phyloP scores from a whole-genome alignment of 176 grass and related monocot species.

The Oryza meyeriana region DNA sequence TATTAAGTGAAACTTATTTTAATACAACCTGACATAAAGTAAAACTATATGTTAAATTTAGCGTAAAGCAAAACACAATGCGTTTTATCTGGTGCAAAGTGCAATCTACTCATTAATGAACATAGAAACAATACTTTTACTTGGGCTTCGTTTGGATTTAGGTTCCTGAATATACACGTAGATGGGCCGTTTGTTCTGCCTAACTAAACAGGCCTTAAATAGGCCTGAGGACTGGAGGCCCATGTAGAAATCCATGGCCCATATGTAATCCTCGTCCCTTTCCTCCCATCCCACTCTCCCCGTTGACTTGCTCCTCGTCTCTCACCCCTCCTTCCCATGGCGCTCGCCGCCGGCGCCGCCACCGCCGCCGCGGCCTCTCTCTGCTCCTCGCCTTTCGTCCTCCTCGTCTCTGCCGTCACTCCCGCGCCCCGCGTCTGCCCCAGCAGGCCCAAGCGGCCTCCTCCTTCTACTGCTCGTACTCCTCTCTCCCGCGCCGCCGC shows the following conservation, averaged over 20 bases:
- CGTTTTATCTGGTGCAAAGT: too few species aligned
- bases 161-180: too few species aligned
- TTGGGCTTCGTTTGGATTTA: too few species aligned
- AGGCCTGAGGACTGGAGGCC: too few species aligned
- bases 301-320: not conserved
- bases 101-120: too few species aligned
- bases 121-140: too few species aligned
- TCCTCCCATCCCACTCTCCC: not conserved
- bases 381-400: not conserved
- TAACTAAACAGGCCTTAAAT: too few species aligned
- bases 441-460: not conserved
- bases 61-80: too few species aligned
- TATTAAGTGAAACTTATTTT: too few species aligned
- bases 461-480: not conserved
- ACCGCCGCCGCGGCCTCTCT: not conserved
- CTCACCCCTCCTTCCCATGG: constrained; percentile 20
- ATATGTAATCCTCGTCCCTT: not conserved
- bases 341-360: constrained; percentile 10
- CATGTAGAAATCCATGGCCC: not conserved
- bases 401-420: not conserved
- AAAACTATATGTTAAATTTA: too few species aligned
- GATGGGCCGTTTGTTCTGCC: too few species aligned
- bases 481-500: constrained; percentile 24
- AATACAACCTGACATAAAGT: too few species aligned
- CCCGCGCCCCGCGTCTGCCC: not conserved